Evolutionary conservation across 345 rosid species (phyloP).

Genomic region (Populus tremula): DNA sequence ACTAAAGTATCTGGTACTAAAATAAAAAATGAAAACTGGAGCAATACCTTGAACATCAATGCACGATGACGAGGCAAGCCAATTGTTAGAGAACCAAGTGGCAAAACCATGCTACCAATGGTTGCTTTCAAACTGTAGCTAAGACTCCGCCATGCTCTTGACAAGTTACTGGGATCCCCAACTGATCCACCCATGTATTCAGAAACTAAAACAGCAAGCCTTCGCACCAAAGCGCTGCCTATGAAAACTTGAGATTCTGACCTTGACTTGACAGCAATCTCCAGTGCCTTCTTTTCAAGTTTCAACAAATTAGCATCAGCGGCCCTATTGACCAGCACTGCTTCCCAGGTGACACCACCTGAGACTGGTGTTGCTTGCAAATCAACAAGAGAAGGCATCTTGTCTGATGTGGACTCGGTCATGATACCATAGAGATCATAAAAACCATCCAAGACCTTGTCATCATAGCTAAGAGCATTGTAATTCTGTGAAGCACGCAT

Average conservation of each 20-base stretch:
- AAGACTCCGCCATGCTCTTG: constrained; percentile 71
- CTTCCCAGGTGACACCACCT: constrained; percentile 70
- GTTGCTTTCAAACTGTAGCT: constrained; percentile 73
- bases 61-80: constrained; percentile 99
- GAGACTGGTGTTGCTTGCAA: constrained; percentile 71
- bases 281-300: constrained; percentile 75
- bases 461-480: constrained; percentile 89
- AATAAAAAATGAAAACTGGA: not conserved
- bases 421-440: constrained; percentile 76
- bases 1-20: not conserved
- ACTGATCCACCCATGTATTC: constrained; percentile 94
- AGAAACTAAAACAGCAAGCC: constrained; percentile 76
- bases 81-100: constrained; percentile 82
- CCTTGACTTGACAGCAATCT: constrained; percentile 59
- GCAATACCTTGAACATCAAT: constrained; percentile 78
- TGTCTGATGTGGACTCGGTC: constrained; percentile 49
- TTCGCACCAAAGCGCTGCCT: constrained; percentile 50
- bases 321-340: constrained; percentile 77
- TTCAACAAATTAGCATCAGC: constrained; percentile 68
- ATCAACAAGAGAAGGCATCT: constrained; percentile 85
- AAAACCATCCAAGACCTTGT: constrained; percentile 94
- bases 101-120: constrained; percentile 80
- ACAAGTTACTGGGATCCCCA: constrained; percentile 63
- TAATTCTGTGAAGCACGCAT: constrained; percentile 74
- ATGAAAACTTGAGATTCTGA: constrained; percentile 41